phyloP scores from a whole-genome alignment of 345 rosid genomes.

The Odontarrhena argentea region DNA sequence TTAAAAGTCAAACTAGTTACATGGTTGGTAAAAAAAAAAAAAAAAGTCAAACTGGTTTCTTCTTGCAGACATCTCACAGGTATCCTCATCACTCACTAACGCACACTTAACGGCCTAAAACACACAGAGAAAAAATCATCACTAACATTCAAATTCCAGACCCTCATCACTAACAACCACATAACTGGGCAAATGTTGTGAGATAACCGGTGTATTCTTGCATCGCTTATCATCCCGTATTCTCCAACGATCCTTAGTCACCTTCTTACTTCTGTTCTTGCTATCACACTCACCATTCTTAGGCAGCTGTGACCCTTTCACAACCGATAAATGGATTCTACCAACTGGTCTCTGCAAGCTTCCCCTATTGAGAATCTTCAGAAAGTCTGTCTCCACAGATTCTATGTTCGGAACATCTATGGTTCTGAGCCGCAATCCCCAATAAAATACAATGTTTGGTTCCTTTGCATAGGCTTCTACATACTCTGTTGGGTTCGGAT shows the following conservation, averaged over 20 bases:
- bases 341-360: slow-evolving; percentile 43
- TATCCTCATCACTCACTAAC: background rate
- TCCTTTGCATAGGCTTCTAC: slow-evolving; percentile 40
- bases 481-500: slow-evolving; percentile 60
- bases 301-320: slow-evolving; percentile 49
- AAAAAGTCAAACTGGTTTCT: slow-evolving; percentile 21
- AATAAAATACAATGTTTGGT: slow-evolving; percentile 49
- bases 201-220: slow-evolving; percentile 43
- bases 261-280: slow-evolving; percentile 40
- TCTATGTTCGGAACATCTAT: slow-evolving; percentile 37
- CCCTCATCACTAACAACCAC: slow-evolving; percentile 44
- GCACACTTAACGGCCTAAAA: background rate
- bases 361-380: slow-evolving; percentile 45
- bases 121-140: background rate
- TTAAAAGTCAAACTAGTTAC: slow-evolving; percentile 23
- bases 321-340: slow-evolving; percentile 45
- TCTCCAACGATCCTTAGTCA: slow-evolving; percentile 51
- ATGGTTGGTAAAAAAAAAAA: no score
- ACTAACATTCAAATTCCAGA: slow-evolving; percentile 10
- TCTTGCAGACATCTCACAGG: slow-evolving; percentile 2
- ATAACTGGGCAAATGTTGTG: slow-evolving; percentile 48
- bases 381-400: slow-evolving; percentile 48
- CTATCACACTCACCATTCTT: slow-evolving; percentile 35
- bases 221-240: slow-evolving; percentile 44
- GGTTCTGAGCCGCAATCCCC: slow-evolving; percentile 53